Evolutionary conservation across 2,329 filamentous ascomycete species (phyloP), one percentile per base, ranked within the genome.

Genomic region (Capronia epimyces): DNA sequence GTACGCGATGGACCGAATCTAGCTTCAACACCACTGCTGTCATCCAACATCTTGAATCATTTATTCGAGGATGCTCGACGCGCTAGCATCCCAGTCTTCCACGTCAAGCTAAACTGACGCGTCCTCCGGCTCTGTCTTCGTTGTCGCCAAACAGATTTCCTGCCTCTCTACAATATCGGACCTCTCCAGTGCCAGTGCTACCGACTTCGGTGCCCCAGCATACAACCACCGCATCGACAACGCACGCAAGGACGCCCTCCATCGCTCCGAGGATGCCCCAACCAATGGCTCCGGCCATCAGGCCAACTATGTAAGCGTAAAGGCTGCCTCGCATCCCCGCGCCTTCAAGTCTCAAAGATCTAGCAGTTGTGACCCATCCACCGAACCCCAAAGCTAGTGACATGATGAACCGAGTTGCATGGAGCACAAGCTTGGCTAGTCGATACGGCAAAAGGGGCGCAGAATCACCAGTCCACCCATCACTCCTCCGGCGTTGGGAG

Each of bases 321-420:
- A 93, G 76, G 62, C 89, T 95, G 7, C 93, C 93, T 40, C 81
- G 81, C 44, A 84, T 58, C 56, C 68, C 56, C 68, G 82, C 53
- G 72, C 71, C 64, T 71, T 65, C 74, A 16, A 93, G 74, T 45
- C 78, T 75, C 3, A 96, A 74, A 68, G 86, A 84, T 56, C 88
- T 83, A 9, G 93, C 90, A 29, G 90, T 95, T 41, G 88, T 86
- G 7, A 97, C 88, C 93, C 93, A 98, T n/a, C 89, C 91, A 3
- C 87, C 90, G 63, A 97, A 95, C 1, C 91, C 91, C 24, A 98
- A 79, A 0, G 84, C 87, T 41, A 90, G 82, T 0, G 89, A 88
- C 81, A 96, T 95, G 63, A 96, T 86, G 65, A 91, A 87, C 15
- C 91, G 82, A 1, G 89, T 93, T 2, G 91, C 89, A 61, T 96